These are phyloP conservation scores for Trichoderma sp. DNA, from an alignment of 2,329 filamentous ascomycete species.

Conservation along the genomic window DNA sequence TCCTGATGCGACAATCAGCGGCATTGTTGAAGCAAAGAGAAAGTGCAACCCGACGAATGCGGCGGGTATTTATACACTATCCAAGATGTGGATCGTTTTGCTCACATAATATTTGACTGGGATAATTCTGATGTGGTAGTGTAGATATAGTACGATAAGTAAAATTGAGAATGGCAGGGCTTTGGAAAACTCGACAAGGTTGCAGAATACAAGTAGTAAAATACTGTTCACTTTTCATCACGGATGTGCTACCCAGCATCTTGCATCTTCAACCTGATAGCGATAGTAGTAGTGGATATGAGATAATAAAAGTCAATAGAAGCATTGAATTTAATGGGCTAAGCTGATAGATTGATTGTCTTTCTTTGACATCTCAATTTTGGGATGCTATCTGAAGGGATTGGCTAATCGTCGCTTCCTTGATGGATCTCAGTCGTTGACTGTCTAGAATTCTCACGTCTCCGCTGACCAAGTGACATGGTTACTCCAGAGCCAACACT, in stretches of 20 bases:
- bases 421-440: neutral
- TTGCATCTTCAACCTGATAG: neutral
- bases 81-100: neutral
- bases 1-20: neutral
- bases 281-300: neutral
- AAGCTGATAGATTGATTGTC: no score
- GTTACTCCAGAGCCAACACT: no score
- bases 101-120: neutral
- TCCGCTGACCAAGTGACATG: no score
- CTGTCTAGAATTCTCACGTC: rapidly evolving
- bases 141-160: neutral
- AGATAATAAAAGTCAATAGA: neutral
- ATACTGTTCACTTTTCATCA: neutral
- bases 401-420: neutral
- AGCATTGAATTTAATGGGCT: neutral
- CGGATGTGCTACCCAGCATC: neutral
- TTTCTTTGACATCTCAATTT: no score
- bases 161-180: neutral
- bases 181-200: neutral
- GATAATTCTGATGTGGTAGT: neutral
- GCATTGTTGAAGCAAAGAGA: neutral
- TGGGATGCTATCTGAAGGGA: neutral
- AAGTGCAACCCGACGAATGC: neutral
- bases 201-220: neutral
- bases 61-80: neutral